Percentiles rank a stretch among this genome's conserved stretches.
These are phyloP conservation scores for Rhodotorula sp. DNA, from an alignment of 1,284 basidiomycete genomes.

Conservation along the genomic window DNA sequence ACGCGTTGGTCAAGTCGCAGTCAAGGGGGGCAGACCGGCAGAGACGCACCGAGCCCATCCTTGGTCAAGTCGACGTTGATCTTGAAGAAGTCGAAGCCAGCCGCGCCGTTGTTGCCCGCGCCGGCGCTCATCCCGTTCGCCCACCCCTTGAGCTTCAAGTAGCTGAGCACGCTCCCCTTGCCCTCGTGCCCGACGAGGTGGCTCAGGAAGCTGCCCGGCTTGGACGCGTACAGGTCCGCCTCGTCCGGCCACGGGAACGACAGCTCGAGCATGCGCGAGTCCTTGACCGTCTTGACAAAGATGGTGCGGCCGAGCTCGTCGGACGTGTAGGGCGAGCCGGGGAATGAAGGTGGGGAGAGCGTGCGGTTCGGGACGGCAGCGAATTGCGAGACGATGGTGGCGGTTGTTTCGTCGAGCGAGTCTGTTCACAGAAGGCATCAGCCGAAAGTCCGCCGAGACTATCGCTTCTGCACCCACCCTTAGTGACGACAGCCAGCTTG, in stretches of 20 bases:
- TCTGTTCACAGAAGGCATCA: constrained; percentile 56
- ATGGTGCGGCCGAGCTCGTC: constrained; percentile 62
- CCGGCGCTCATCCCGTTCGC: constrained; percentile 76
- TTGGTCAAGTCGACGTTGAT: constrained; percentile 77
- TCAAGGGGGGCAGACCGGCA: not conserved
- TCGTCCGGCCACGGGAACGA: constrained; percentile 71
- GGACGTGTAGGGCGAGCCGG: constrained; percentile 64
- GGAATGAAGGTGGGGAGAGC: constrained; percentile 64
- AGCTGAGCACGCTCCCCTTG: constrained; percentile 85
- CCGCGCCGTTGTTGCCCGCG: constrained; percentile 63
- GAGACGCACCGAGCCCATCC: constrained; percentile 66
- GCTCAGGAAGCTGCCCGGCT: constrained; percentile 74
- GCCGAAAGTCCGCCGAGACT: constrained; percentile 4
- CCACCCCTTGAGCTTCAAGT: constrained; percentile 91
- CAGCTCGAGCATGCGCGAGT: constrained; percentile 82
- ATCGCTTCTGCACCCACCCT: constrained; percentile 59
- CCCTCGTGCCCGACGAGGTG: constrained; percentile 97
- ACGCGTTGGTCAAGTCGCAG: too few relatives aligned
- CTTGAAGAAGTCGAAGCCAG: constrained; percentile 89
- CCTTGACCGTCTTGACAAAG: constrained; percentile 86
- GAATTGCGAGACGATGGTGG: constrained; percentile 71
- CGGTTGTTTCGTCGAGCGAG: constrained; percentile 73
- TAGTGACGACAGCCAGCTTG: constrained; percentile 86
- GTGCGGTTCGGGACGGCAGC: constrained; percentile 73
- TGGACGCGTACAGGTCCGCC: constrained; percentile 63